Base-by-base conservation (phyloP, 2,329 filamentous ascomycete species). In the Penicillium corylophilum region DNA sequence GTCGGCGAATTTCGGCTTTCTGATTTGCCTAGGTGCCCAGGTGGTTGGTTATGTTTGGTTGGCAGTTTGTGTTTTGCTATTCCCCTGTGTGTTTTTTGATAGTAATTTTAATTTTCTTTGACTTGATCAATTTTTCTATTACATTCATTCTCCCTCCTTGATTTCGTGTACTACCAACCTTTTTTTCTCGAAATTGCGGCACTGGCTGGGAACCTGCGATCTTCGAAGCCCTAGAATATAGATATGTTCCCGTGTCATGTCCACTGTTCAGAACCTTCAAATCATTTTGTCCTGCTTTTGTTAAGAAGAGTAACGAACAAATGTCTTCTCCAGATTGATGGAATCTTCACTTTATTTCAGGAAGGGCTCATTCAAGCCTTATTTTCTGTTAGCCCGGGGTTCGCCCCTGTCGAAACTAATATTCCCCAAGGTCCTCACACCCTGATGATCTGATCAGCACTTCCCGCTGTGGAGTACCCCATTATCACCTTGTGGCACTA, bases 341-440 rank as follows among this genome's bases (percentile, higher is more conserved):
- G n/a, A n/a, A n/a, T n/a, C n/a, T n/a, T n/a, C n/a, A n/a, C n/a
- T n/a, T n/a, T n/a, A n/a, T n/a, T n/a, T n/a, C 29, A 33, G 13
- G 4, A n/a, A 12, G 9, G 26, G 26, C 26, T 36, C 12, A 2
- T 12, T 12, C 7, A 36, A 12, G 9, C 16, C 12, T 9, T 10
- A 18, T 3, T 10, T 36, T 18, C 16, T 12, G 8, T 36, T 15
- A 31, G 7, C n/a, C n/a, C n/a, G n/a, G n/a, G n/a, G n/a, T 5
- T 36, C 16, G 9, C n/a, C 33, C n/a, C 16, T 6, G 38, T 24
- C 38, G 15, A 40, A 40, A 35, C 5, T 7, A 8, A 40, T 40
- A 12, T 8, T 29, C 54, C 55, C 40, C 62, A 69, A 67, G 66
- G 66, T 69, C 59, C 66, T 43, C 65, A 57, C 13, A 40, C 31